Evolutionary conservation across 768 basidiomycete species (phyloP).

Genomic region (Daedalea quercina): DNA sequence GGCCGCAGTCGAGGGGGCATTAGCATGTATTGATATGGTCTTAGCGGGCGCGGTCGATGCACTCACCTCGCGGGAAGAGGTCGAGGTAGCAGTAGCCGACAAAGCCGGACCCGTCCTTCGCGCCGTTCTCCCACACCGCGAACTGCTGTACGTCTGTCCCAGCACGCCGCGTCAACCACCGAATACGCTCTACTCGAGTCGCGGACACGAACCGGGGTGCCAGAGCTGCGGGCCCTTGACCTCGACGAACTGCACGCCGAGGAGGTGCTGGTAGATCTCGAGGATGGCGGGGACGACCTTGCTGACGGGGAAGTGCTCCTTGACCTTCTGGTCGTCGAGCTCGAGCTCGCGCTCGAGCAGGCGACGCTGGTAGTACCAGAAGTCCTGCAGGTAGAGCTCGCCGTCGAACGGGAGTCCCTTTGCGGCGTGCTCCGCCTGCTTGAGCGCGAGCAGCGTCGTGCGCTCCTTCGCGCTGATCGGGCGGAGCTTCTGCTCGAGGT

Average conservation of each 20-base stretch:
- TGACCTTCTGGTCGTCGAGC: constrained; percentile 73
- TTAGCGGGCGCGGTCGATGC: constrained; percentile 4
- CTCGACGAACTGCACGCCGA: constrained; percentile 63
- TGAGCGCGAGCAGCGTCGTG: constrained; percentile 60
- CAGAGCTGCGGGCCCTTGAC: constrained; percentile 54
- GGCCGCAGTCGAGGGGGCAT: not conserved
- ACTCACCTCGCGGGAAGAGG: constrained; percentile 72
- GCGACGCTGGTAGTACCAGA: constrained; percentile 64
- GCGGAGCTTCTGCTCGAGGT: constrained; percentile 65
- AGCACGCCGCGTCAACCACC: not conserved
- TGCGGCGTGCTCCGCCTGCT: constrained; percentile 64
- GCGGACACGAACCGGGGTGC: constrained; percentile 58
- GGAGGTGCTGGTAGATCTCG: constrained; percentile 75
- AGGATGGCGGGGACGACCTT: constrained; percentile 80
- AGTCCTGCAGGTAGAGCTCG: constrained; percentile 81
- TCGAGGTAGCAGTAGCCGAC: constrained; percentile 86
- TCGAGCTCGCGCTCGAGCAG: constrained; percentile 60
- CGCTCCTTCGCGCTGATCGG: constrained; percentile 68
- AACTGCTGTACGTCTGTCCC: constrained; percentile 74
- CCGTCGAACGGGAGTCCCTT: constrained; percentile 59
- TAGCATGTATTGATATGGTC: not conserved
- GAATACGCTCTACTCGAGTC: not conserved
- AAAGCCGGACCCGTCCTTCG: constrained; percentile 64
- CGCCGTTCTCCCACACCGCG: constrained; percentile 77
- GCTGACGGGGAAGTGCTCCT: constrained; percentile 86